These are phyloP conservation scores for Pseudogymnoascus sp. DNA, from an alignment of 2,329 filamentous ascomycete genomes.

Conservation along the genomic window DNA sequence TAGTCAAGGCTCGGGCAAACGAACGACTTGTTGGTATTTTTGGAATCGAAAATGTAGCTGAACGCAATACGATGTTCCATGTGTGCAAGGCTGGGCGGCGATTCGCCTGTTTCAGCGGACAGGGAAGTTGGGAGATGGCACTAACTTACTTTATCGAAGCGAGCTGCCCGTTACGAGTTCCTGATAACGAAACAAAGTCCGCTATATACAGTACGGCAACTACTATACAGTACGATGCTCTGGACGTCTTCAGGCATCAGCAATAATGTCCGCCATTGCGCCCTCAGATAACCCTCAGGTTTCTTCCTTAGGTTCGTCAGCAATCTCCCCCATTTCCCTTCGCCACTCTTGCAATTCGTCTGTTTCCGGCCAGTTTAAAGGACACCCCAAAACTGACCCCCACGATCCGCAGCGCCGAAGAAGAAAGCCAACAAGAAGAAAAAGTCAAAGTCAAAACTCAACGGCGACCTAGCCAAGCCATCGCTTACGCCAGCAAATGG, in stretches of 20 bases:
- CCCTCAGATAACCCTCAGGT: constrained; percentile 24
- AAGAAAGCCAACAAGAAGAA: constrained; percentile 52
- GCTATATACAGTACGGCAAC: neutral
- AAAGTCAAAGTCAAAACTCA: constrained; percentile 34
- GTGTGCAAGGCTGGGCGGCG: constrained; percentile 5
- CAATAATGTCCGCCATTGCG: constrained; percentile 27
- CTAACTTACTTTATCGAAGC: constrained; percentile 7
- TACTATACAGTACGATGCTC: constrained; percentile 2
- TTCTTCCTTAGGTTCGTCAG: constrained; percentile 25
- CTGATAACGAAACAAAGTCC: constrained; percentile 5
- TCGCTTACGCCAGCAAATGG: constrained; percentile 27
- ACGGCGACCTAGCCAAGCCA: constrained; percentile 28
- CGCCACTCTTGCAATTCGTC: neutral
- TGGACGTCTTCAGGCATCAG: constrained; percentile 1
- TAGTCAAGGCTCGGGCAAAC: neutral
- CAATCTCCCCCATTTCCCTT: neutral
- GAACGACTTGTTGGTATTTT: constrained; percentile 2
- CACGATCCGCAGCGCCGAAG: constrained; percentile 37
- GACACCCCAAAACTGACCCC: constrained; percentile 20
- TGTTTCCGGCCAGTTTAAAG: neutral
- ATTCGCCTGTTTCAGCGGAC: neutral
- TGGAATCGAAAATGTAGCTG: neutral
- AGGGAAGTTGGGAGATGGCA: neutral
- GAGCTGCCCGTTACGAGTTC: neutral
- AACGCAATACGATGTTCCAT: constrained; percentile 4